phyloP scores from a whole-genome alignment of 2,329 filamentous ascomycete genomes.

The Diaporthe sp. region DNA sequence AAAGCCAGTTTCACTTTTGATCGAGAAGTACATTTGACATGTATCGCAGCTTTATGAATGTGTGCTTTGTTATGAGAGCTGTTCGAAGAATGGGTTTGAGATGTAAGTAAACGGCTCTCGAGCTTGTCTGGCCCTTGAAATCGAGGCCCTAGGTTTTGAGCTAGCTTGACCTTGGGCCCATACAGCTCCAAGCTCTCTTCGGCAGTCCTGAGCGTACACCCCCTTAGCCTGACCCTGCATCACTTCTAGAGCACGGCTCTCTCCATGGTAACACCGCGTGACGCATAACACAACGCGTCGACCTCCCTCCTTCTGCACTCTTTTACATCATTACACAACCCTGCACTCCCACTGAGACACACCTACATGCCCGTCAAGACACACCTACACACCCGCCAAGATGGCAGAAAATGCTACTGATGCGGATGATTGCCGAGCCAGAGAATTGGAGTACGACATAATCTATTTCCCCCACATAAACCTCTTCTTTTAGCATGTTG shows the following conservation, averaged over 20 bases:
- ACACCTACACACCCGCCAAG: neutral
- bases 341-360: too few relatives aligned
- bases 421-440: neutral
- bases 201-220: neutral
- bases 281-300: too few relatives aligned
- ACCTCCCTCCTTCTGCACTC: too few relatives aligned
- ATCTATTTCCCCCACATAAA: neutral
- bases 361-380: too few relatives aligned
- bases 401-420: neutral
- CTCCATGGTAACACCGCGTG: too few relatives aligned
- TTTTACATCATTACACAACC: too few relatives aligned
- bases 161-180: neutral
- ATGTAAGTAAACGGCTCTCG: neutral
- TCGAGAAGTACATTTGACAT: neutral
- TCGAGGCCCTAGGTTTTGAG: neutral
- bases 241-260: too few relatives aligned
- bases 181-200: neutral
- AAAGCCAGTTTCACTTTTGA: neutral
- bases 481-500: rapidly evolving
- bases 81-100: neutral
- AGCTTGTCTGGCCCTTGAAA: neutral
- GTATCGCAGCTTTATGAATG: neutral
- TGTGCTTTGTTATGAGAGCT: too few relatives aligned
- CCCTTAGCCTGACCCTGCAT: neutral
- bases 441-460: neutral